Percentiles rank a stretch among this genome's conserved stretches.
Evolutionary conservation across 345 rosid genomes (phyloP).

Genomic region (Acer negundo): DNA sequence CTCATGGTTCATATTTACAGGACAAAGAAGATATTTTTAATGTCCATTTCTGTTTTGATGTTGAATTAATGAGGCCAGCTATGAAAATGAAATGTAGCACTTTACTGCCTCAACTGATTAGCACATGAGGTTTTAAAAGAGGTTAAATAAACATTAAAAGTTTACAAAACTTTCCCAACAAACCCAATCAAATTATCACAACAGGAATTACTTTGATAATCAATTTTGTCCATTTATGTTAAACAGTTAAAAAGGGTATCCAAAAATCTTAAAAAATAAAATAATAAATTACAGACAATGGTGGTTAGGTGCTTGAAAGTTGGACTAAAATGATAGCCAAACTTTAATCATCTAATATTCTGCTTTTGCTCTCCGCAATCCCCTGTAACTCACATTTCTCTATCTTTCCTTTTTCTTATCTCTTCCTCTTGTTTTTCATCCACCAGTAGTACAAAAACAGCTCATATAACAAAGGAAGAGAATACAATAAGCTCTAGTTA

Average conservation of each 20-base stretch:
- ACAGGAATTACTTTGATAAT: not conserved
- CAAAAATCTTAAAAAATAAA: not conserved
- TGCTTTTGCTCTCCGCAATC: slow-evolving; percentile 37
- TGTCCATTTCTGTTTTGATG: not conserved
- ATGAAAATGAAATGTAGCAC: not conserved
- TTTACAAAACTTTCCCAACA: too few species aligned
- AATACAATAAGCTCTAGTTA: not conserved
- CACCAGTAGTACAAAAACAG: not conserved
- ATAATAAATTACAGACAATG: slow-evolving; percentile 15
- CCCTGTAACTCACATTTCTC: slow-evolving; percentile 24
- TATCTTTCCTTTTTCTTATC: slow-evolving; percentile 20
- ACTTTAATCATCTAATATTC: slow-evolving; percentile 41
- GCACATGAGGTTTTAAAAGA: not conserved
- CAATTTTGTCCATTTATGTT: not conserved
- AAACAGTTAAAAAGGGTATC: not conserved
- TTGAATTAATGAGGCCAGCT: not conserved
- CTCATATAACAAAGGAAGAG: not conserved
- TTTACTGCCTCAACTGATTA: not conserved
- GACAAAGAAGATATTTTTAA: slow-evolving; percentile 12
- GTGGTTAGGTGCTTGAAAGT: slow-evolving; percentile 33
- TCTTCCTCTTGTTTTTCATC: slow-evolving; percentile 12
- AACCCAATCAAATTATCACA: not conserved
- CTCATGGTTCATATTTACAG: not conserved
- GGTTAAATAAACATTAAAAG: not conserved
- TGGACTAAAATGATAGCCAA: slow-evolving; percentile 37